Evolutionary conservation across 352 stramenopile genomes (phyloP).

Genomic region (Globisporangium spiculum): DNA sequence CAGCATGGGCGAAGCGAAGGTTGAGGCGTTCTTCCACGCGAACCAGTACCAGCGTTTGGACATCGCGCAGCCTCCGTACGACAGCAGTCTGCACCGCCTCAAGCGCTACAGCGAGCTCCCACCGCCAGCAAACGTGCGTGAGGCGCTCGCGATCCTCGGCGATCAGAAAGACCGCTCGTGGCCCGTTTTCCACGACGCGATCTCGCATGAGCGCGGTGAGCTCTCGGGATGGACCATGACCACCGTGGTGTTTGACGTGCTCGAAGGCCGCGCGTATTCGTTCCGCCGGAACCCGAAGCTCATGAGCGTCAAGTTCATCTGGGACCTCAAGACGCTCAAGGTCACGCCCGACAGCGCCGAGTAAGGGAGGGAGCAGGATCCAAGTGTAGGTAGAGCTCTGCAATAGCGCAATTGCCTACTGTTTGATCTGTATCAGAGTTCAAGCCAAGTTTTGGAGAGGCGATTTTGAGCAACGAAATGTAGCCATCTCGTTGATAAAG

Average conservation of each 20-base stretch:
- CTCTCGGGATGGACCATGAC: slow-evolving; percentile 71
- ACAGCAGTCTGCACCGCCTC: slow-evolving; percentile 68
- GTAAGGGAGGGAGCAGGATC: neutral
- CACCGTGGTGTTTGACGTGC: slow-evolving; percentile 64
- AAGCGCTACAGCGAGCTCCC: slow-evolving; percentile 52
- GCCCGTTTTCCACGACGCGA: slow-evolving; percentile 60
- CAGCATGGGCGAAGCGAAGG: slow-evolving; percentile 10
- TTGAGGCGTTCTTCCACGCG: slow-evolving; percentile 58
- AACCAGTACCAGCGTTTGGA: slow-evolving; percentile 76
- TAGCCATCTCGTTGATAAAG: slow-evolving; percentile 3
- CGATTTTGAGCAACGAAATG: neutral
- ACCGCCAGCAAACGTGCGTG: slow-evolving; percentile 33
- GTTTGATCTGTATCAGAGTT: neutral
- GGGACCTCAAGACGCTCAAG: slow-evolving; percentile 43
- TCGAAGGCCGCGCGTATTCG: slow-evolving; percentile 36
- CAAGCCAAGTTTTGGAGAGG: neutral
- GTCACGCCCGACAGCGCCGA: slow-evolving; percentile 21
- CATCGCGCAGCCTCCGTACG: slow-evolving; percentile 54
- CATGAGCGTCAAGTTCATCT: slow-evolving; percentile 33
- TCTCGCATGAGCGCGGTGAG: slow-evolving; percentile 56
- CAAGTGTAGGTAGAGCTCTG: neutral
- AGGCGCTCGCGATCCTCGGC: slow-evolving; percentile 56
- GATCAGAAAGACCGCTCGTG: slow-evolving; percentile 59
- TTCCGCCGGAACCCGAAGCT: slow-evolving; percentile 45
- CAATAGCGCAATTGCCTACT: too few species aligned